phyloP scores from a whole-genome alignment of 495 filamentous ascomycete species.

The Hyaloscypha hepaticicola region DNA sequence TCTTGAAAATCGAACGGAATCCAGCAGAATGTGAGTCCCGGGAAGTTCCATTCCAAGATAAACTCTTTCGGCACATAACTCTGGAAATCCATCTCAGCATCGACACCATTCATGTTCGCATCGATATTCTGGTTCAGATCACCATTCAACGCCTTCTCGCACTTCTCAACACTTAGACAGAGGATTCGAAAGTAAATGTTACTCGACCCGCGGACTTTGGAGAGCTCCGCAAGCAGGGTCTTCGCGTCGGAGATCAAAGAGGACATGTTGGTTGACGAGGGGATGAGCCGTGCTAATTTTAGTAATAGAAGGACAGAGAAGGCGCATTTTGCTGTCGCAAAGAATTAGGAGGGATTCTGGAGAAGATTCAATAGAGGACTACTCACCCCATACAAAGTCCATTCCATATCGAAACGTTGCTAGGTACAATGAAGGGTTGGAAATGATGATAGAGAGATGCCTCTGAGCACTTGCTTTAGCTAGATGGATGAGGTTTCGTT shows the following conservation, averaged over 20 bases:
- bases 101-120: constrained; percentile 35
- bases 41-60: constrained; percentile 55
- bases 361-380: neutral
- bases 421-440: constrained; percentile 45
- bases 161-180: constrained; percentile 49
- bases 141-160: constrained; percentile 42
- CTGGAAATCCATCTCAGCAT: constrained; percentile 50
- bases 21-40: constrained; percentile 50
- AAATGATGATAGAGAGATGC: constrained; percentile 47
- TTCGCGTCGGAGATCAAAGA: constrained; percentile 45
- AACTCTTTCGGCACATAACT: constrained; percentile 53
- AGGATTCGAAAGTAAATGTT: constrained; percentile 39
- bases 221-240: constrained; percentile 44
- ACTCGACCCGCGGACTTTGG: constrained; percentile 37
- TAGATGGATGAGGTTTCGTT: constrained; percentile 42
- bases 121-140: constrained; percentile 13
- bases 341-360: constrained; percentile 3
- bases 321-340: constrained; percentile 44
- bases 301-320: constrained; percentile 53
- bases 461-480: constrained; percentile 50
- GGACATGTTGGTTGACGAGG: constrained; percentile 42
- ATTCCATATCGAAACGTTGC: constrained; percentile 51
- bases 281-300: constrained; percentile 49
- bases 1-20: constrained; percentile 39
- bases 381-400: constrained; percentile 53